Evolutionary conservation across 1,284 basidiomycete genomes (phyloP), one percentile per base, ranked within the genome.

Genomic region (Ustilago nuda): DNA sequence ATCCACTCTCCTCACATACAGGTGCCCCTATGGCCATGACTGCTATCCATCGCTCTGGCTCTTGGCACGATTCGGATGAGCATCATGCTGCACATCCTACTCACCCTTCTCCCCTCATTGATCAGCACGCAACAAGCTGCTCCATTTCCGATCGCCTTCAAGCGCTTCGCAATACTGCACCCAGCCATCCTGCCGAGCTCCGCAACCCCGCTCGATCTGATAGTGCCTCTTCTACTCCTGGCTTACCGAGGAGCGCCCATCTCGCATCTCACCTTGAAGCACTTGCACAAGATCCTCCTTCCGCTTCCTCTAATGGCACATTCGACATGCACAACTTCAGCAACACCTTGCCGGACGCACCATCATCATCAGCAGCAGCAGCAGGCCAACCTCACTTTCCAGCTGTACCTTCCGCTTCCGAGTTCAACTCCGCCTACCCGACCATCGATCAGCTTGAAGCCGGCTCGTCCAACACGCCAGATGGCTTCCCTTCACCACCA

Each of bases 361-460:
- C 58, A 27, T 27, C 23, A 27, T 27, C 23, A 27, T 27, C 23
- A 27, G 3, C 23, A 27, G 23, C 23, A 27, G 23, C 23, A 27
- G 23, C 3, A 23, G 30, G 8, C n/a, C 56, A 57, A 19, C 62
- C 60, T 33, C 35, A 27, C 62, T 74, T 74, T 43, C 66, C 70
- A 9, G 50, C 61, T 39, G 56, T 80, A 1, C 78, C 79, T 19
- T 65, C 72, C 11, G 70, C 66, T 2, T 78, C 78, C 55, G 65
- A 81, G 35, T 81, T 82, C 64, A 66, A 57, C 50, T 63, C 67
- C 8, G 56, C 66, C 12, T 82, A 78, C 51, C 81, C 81, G 4
- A 76, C 70, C 46, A 73, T 82, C 53, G 78, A 82, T 58, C 76
- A 82, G 30, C 69, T 82, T 46, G 81, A 82, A 52, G 69, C 52